Evolutionary conservation across 495 filamentous ascomycete species (phyloP).

Genomic region (Aspergillus diversus): DNA sequence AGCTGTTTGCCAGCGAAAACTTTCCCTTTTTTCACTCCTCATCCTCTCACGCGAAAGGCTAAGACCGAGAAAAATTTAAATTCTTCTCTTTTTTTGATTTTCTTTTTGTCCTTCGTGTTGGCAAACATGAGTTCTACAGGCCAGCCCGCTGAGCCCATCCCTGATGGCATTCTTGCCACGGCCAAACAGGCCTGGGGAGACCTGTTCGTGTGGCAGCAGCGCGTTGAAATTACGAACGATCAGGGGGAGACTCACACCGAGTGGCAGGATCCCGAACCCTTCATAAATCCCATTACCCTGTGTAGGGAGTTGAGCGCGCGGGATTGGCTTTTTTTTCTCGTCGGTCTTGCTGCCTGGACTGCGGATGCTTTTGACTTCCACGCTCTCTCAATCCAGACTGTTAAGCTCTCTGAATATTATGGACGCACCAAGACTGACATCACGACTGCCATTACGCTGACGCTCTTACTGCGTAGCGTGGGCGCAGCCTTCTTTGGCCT

Average conservation of each 20-base stretch:
- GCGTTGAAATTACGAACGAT: slow-evolving; percentile 63
- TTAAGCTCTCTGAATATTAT: slow-evolving; percentile 70
- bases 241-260: slow-evolving; percentile 54
- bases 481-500: slow-evolving; percentile 74
- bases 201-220: slow-evolving; percentile 69
- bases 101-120: neutral
- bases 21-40: neutral
- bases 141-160: slow-evolving; percentile 60
- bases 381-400: slow-evolving; percentile 71
- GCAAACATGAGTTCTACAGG: slow-evolving; percentile 31
- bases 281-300: slow-evolving; percentile 65
- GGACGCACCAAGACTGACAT: slow-evolving; percentile 66
- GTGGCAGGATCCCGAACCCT: slow-evolving; percentile 61
- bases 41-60: neutral
- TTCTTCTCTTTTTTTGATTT: neutral
- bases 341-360: slow-evolving; percentile 66
- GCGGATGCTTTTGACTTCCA: slow-evolving; percentile 80
- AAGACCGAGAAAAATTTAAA: neutral
- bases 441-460: slow-evolving; percentile 73
- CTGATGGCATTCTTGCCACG: slow-evolving; percentile 60
- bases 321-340: slow-evolving; percentile 67
- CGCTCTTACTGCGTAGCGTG: slow-evolving; percentile 68
- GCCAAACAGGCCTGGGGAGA: slow-evolving; percentile 63
- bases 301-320: slow-evolving; percentile 55
- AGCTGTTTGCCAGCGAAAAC: neutral